phyloP scores from a whole-genome alignment of 192 early-diverging fungal species.

The Podila clonocystis region DNA sequence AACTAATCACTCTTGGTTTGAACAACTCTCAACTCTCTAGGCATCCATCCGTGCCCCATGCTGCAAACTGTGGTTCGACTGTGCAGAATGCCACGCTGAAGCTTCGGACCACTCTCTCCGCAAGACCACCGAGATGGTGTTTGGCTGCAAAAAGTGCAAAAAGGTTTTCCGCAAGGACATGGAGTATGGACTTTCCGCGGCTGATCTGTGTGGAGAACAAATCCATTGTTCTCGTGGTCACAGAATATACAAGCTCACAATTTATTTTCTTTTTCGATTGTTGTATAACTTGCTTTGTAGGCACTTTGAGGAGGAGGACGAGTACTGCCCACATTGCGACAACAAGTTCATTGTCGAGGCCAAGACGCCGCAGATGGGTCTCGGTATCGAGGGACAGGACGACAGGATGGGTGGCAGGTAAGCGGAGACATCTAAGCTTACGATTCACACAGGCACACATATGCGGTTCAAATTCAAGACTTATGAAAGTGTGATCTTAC shows the following conservation, averaged over 20 bases:
- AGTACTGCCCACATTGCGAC: slow-evolving; percentile 98
- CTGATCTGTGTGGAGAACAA: background rate
- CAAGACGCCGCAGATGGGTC: slow-evolving; percentile 81
- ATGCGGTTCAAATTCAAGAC: no score
- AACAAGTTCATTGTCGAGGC: slow-evolving; percentile 97
- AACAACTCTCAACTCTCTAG: slow-evolving; percentile 48
- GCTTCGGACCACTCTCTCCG: slow-evolving; percentile 76
- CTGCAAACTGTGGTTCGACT: slow-evolving; percentile 98
- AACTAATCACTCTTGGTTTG: background rate
- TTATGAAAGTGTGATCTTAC: background rate
- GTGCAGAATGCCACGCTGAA: slow-evolving; percentile 94
- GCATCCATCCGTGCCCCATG: slow-evolving; percentile 92
- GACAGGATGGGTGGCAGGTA: slow-evolving; percentile 77
- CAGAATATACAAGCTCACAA: background rate
- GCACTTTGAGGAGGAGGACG: slow-evolving; percentile 93
- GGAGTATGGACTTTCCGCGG: slow-evolving; percentile 31
- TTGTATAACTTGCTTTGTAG: no score
- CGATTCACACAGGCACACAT: background rate
- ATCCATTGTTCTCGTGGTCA: no score
- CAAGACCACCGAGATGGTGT: slow-evolving; percentile 91
- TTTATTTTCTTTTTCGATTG: slow-evolving; percentile 8
- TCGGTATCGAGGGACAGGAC: slow-evolving; percentile 96
- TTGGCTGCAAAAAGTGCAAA: slow-evolving; percentile 99
- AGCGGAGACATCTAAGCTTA: background rate
- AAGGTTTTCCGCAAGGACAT: slow-evolving; percentile 97